Base-by-base conservation (phyloP, 805 yeast species). In the Metschnikowia lunata region DNA sequence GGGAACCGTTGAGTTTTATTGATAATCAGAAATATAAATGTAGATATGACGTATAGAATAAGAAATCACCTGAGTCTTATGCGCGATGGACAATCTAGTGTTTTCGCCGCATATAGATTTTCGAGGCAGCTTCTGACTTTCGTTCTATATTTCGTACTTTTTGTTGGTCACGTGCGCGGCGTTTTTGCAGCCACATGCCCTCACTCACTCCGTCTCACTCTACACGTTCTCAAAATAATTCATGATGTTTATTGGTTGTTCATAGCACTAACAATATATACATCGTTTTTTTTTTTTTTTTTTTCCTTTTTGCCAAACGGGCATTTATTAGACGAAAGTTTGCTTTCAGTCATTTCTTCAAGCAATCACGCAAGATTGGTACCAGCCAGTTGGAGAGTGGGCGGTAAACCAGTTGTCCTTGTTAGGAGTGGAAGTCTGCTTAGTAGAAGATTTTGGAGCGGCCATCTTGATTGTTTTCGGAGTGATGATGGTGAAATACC, bases 371-470 rank as follows among this genome's bases (percentile, higher is more conserved):
- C 36, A 39, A 39, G 42, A 39, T 10, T 33, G 30, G 36, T 39
- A 39, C 36, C 42, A 39, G n/a, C 42, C 36, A 11, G 42, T 39
- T 11, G 8, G 12, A 27, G 42, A 29, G 31, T 13, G 15, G 36
- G 42, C 42, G 36, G 42, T 39, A 26, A 39, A 32, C 32, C 30
- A 32, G 36, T 39, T 39, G 42, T 39, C 40, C 35, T 38, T 39
- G 36, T 39, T 39, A 30, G 40, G 40, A 29, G 40, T 31, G 13
- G 36, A 39, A 27, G 36, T 32, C 26, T 26, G 14, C n/a, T 39
- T 39, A 32, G 13, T 38, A 30, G 40, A 38, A n/a, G 34, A 26
- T 38, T 38, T 18, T 14, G 40, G 40, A 31, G 40, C 42, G 15
- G 42, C 36, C 36, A 39, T 39, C 13, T 39, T 39, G 27, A 8